Base-by-base conservation (phyloP, 257 asterid species). In the Linderniella brevidens region DNA sequence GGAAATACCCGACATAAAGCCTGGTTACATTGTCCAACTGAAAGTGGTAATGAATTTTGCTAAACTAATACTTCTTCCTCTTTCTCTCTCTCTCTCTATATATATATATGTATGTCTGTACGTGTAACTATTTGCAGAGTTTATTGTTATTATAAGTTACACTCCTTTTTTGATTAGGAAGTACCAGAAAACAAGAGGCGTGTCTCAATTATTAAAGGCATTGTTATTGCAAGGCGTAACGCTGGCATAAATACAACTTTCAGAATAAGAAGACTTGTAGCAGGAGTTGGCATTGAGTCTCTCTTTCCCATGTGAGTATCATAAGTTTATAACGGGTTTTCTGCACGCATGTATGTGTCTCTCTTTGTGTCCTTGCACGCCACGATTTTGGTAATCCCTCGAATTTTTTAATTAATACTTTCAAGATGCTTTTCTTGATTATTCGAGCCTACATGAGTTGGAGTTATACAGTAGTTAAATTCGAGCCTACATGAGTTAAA, bases 101-200 rank as follows among this genome's bases (percentile, higher is more conserved):
- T n/a, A n/a, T n/a, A 17, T 41, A 19, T 43, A 40, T 41, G 40
- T 44, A 29, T 12, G 52, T 61, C 41, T n/a, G n/a, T n/a, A n/a
- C n/a, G n/a, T n/a, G n/a, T n/a, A n/a, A n/a, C n/a, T n/a, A n/a
- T n/a, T n/a, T n/a, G n/a, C n/a, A n/a, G n/a, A n/a, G n/a, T 53
- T 46, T 7, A 41, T 29, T 38, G 16, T 60, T 35, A 10, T 40
- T 57, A 65, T 19, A 17, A 50, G 14, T 25, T 25, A 47, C 15
- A 54, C 52, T 32, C 60, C 48, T 57, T 64, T 60, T 35, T 57
- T 37, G 41, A 17, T 19, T 78, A 90, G 96, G 94, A 81, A 69
- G 94, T 90, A 51, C 98, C 98, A 1, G 96, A 90, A 68, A 85
- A 90, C 69, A 82, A 70, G 59, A 74, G 98, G 65, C 96, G 96